These are phyloP conservation scores for Pseudogymnoascus sp. DNA, from an alignment of 2,329 filamentous ascomycete genomes.

Conservation along the genomic window DNA sequence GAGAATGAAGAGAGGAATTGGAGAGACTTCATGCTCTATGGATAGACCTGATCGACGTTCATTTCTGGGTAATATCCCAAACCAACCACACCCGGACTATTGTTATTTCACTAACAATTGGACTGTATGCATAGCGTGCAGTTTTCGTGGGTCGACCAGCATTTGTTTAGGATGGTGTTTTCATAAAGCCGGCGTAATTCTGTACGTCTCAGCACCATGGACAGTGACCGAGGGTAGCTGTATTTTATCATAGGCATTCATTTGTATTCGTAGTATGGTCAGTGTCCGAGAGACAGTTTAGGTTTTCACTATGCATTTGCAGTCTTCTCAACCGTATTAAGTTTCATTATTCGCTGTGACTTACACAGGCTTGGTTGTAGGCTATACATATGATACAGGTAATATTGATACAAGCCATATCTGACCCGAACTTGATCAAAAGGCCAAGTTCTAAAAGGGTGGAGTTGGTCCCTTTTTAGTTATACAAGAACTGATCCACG, in stretches of 20 bases:
- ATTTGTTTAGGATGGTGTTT: neutral
- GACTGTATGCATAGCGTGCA: neutral
- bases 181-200: neutral
- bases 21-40: neutral
- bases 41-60: neutral
- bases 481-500: conserved; percentile 1
- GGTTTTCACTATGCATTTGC: neutral
- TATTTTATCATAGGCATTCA: neutral
- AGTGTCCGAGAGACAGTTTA: neutral
- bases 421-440: neutral
- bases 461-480: neutral
- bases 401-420: neutral
- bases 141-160: neutral
- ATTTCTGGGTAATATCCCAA: neutral
- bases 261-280: neutral
- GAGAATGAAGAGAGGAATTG: neutral
- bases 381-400: conserved; percentile 1
- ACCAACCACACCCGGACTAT: neutral
- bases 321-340: neutral
- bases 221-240: neutral
- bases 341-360: neutral
- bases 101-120: neutral
- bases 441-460: neutral
- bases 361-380: neutral
- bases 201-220: neutral